Conservation (phyloP, 345 rosid species). For the Passiflora organensis region DNA sequence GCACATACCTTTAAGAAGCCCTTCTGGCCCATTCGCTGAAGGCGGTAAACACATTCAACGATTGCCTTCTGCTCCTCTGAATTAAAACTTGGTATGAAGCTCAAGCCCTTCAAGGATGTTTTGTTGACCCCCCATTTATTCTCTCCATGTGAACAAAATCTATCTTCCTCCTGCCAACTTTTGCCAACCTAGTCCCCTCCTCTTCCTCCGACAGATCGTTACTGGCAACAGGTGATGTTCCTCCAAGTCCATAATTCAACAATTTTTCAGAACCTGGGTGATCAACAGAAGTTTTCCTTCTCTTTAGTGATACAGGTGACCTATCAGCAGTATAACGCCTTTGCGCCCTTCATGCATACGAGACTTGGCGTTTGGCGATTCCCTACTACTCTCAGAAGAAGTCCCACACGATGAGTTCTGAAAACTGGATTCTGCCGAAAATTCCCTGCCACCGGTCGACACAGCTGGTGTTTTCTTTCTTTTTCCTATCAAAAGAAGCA, state of each 20-base stretch:
- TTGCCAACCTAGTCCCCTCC: conserved; percentile 26
- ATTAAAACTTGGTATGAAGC: conserved; percentile 45
- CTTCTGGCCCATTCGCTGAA: conserved; percentile 49
- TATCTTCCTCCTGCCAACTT: conserved; percentile 42
- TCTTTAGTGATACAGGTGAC: conserved; percentile 6
- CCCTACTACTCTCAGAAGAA: neutral
- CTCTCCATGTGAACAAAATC: conserved; percentile 46
- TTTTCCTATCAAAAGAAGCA: neutral
- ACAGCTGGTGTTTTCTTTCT: neutral
- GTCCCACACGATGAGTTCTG: neutral
- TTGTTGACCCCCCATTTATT: conserved; percentile 36
- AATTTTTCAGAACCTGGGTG: conserved; percentile 10
- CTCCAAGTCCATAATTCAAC: conserved; percentile 21
- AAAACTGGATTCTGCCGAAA: neutral
- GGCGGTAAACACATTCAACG: conserved; percentile 40
- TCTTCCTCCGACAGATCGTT: conserved; percentile 25
- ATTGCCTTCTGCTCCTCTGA: conserved; percentile 58
- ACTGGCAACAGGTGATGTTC: neutral
- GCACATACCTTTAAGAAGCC: conserved; percentile 42
- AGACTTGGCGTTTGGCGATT: neutral
- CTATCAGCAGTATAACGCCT: neutral
- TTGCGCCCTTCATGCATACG: neutral
- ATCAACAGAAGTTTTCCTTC: neutral
- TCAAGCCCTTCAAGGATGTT: conserved; percentile 57
- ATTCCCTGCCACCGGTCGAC: neutral